These are phyloP conservation scores for Syzygium jambos DNA, from an alignment of 345 rosid species.

Conservation along the genomic window DNA sequence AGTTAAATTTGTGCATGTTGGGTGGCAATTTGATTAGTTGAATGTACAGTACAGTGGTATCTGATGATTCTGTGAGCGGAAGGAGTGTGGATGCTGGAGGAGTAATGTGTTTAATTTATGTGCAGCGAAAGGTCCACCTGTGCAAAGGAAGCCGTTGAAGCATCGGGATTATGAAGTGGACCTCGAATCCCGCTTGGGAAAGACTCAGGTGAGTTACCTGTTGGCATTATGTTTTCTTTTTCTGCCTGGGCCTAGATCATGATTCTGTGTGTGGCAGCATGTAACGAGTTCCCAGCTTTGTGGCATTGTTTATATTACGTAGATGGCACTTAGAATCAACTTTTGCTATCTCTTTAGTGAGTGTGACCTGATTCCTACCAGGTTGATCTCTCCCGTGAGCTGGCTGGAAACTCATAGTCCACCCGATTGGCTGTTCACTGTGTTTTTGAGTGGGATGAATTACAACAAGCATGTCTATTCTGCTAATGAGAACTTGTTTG, in stretches of 20 bases:
- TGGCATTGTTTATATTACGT: background rate
- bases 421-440: background rate
- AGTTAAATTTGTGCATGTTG: background rate
- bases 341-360: background rate
- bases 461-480: background rate
- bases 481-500: background rate
- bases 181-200: constrained; percentile 92
- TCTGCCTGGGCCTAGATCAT: background rate
- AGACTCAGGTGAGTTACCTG: constrained; percentile 58
- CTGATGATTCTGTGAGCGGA: background rate
- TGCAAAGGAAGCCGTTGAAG: constrained; percentile 93
- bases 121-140: constrained; percentile 83
- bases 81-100: background rate
- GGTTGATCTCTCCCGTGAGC: background rate
- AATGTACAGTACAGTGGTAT: background rate
- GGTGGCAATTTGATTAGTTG: background rate
- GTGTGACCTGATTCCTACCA: background rate
- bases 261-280: background rate
- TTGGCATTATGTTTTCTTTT: background rate
- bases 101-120: background rate
- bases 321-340: background rate
- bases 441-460: background rate
- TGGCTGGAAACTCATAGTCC: background rate
- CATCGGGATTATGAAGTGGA: constrained; percentile 97
- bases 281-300: background rate